A percentile compares a stretch with the other conserved stretches of the same genome.
Evolutionary conservation across 2,329 filamentous ascomycete genomes (phyloP).

Genomic region (Chaetothyriales sp.): DNA sequence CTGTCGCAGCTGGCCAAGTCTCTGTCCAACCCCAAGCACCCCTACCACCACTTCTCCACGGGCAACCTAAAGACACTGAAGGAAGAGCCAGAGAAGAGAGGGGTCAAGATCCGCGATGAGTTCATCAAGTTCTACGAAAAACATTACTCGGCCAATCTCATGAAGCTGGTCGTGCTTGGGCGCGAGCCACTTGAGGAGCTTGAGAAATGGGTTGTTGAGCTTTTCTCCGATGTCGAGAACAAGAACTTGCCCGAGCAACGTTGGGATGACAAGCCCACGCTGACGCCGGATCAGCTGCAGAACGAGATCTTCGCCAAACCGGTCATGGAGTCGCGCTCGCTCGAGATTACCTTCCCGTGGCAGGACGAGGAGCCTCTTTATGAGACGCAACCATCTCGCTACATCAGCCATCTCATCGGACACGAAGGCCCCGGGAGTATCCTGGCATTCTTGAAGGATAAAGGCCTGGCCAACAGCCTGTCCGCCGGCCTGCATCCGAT

Average conservation of each 20-base stretch:
- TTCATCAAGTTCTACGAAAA: conserved; percentile 85
- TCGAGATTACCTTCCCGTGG: conserved; percentile 72
- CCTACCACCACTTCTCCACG: conserved; percentile 82
- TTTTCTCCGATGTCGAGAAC: conserved; percentile 69
- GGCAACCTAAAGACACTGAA: conserved; percentile 78
- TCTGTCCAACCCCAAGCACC: conserved; percentile 73
- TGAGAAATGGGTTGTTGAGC: conserved; percentile 67
- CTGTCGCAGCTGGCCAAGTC: conserved; percentile 77
- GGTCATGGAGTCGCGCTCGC: conserved; percentile 68
- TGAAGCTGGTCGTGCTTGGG: conserved; percentile 81
- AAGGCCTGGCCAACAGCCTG: conserved; percentile 75
- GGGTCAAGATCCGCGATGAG: conserved; percentile 72
- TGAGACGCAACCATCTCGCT: conserved; percentile 68
- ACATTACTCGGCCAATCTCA: conserved; percentile 83
- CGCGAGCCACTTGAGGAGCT: conserved; percentile 67
- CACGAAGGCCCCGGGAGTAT: conserved; percentile 89
- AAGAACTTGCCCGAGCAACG: conserved; percentile 57
- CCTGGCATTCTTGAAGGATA: conserved; percentile 74
- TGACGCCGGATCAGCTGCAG: conserved; percentile 42
- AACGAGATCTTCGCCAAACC: conserved; percentile 77
- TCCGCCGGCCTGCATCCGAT: conserved; percentile 61
- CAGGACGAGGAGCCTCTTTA: conserved; percentile 68
- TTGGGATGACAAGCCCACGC: conserved; percentile 48
- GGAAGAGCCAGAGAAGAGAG: conserved; percentile 60
- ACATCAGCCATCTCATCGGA: conserved; percentile 76